These are phyloP conservation scores for Epichloe typhina DNA, from an alignment of 2,329 filamentous ascomycete species.

Conservation along the genomic window DNA sequence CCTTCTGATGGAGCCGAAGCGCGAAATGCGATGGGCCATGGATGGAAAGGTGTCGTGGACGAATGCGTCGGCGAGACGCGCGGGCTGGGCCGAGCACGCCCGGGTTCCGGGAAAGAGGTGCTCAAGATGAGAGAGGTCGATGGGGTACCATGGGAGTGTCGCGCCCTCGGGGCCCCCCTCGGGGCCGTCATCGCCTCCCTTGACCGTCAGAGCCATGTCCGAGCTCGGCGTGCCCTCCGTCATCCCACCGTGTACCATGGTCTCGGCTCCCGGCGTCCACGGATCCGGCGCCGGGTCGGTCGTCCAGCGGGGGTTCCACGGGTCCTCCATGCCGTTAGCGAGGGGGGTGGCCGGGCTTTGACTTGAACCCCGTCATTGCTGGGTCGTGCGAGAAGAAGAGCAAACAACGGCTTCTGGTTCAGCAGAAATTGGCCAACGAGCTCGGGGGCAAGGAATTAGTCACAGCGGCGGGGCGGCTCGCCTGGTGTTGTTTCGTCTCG, in stretches of 20 bases:
- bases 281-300: constrained; percentile 17
- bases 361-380: no score
- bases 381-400: background rate
- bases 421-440: no score
- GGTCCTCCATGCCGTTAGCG: constrained; percentile 41
- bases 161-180: background rate
- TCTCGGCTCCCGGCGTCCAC: constrained; percentile 10
- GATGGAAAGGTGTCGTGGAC: constrained; percentile 39
- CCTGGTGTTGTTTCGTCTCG: no score
- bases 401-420: background rate
- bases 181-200: background rate
- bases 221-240: constrained; percentile 1
- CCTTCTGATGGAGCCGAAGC: constrained; percentile 43
- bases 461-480: no score
- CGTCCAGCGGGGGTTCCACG: constrained; percentile 47
- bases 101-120: constrained; percentile 18
- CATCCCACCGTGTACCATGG: constrained; percentile 2
- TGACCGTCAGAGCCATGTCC: background rate
- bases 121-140: constrained; percentile 23
- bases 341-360: background rate
- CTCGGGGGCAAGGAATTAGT: no score
- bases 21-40: constrained; percentile 45
- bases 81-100: constrained; percentile 15
- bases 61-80: constrained; percentile 30
- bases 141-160: constrained; percentile 10